Base-by-base conservation (phyloP, 2,329 filamentous ascomycete genomes). In the Exophiala oligosperma region DNA sequence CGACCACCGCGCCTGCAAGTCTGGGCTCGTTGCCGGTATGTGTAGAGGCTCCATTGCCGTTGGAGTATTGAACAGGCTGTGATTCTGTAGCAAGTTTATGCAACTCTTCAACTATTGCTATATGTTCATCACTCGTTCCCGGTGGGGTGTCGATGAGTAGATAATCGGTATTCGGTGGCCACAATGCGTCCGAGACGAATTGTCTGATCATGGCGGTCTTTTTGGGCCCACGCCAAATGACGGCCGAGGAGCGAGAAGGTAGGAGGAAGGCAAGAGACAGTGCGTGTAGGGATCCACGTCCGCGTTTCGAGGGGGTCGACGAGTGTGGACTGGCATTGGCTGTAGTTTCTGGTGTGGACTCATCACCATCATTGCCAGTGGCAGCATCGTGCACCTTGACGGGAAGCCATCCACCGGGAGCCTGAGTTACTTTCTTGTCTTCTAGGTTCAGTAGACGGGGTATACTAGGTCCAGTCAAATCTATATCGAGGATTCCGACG, bases 161-260 rank as follows among this genome's bases (percentile, higher is more conserved):
- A 70, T 91, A 97, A 72, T 97, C 93, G n/a, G 91, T 84, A 24
- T 87, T 83, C 54, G 85, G 83, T 0, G 80, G 83, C 94, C 94
- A 97, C 29, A 91, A 81, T 3, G 97, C 92, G 70, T 97, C 92
- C 1, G 90, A 89, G 28, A 99, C 80, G 71, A 99, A 99, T 73
- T 99, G 94, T 41, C 92, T 86, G 58, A 99, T 91, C 94, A 99
- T 99, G 51, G 94, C 94, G 3, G 94, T 99, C 78, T 99, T 99
- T 77, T 99, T 99, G 2, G 94, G 94, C 0, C 94, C 94, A 53
- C 94, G 85, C 94, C 94, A 99, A 40, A 99, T 94, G 0, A 99
- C 92, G 0, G 94, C 93, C 68, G 97, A 92, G 62, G 90, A 90
- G 67, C 93, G 81, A 61, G 86, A 84, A 2, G 88, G 86, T 4